Conservation (phyloP, 129 eudicot genomes). For the Helianthus annuus region DNA sequence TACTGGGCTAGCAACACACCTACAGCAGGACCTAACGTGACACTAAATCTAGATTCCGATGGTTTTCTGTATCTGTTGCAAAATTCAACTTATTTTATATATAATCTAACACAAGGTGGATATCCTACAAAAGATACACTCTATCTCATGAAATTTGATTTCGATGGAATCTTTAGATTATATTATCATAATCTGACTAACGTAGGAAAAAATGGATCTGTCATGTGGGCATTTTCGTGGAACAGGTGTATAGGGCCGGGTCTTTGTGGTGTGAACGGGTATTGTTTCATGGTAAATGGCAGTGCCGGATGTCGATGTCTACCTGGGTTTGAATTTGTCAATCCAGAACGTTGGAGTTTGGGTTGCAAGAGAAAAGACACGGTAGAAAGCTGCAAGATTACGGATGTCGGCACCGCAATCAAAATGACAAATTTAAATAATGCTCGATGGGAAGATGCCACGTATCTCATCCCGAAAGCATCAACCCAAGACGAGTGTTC, state of each 20-base stretch:
- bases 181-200: constrained; percentile 22
- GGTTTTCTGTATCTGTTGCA: constrained; percentile 36
- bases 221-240: constrained; percentile 17
- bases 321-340: constrained; percentile 35
- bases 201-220: not conserved
- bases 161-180: constrained; percentile 45
- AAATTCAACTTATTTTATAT: constrained; percentile 16
- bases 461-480: constrained; percentile 14
- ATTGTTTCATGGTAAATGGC: constrained; percentile 15
- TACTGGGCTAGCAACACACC: constrained; percentile 9
- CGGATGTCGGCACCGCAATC: not conserved
- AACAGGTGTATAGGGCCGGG: constrained; percentile 33
- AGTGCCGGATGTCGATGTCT: constrained; percentile 31
- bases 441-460: constrained; percentile 28
- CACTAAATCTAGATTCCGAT: constrained; percentile 40
- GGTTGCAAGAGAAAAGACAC: constrained; percentile 40
- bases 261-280: constrained; percentile 33
- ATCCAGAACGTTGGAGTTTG: not conserved
- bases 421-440: constrained; percentile 19
- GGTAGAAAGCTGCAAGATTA: constrained; percentile 19
- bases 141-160: constrained; percentile 36
- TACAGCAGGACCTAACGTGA: constrained; percentile 18
- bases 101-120: constrained; percentile 24
- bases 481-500: no score
- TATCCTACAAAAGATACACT: constrained; percentile 6